Evolutionary conservation across 371 early-diverging fungal genomes (phyloP).

Genomic region (Coemansia sp.): DNA sequence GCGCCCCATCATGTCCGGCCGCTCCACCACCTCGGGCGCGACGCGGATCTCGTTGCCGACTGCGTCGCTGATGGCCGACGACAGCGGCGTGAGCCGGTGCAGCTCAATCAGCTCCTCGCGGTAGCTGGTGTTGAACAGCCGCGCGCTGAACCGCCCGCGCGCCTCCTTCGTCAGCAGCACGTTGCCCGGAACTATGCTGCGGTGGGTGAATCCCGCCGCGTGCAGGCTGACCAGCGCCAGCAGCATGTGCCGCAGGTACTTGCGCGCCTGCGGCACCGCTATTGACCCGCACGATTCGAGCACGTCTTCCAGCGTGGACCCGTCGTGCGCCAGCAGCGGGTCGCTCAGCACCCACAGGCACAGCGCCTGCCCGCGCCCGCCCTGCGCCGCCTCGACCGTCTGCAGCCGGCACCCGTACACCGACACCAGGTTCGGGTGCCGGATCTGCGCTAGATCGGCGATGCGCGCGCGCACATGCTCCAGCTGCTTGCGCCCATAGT

Average conservation of each 20-base stretch:
- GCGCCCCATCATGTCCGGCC: slow-evolving; percentile 60
- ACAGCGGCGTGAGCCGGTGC: slow-evolving; percentile 48
- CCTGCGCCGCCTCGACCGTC: slow-evolving; percentile 13
- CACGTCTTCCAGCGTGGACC: slow-evolving; percentile 41
- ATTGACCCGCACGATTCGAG: slow-evolving; percentile 47
- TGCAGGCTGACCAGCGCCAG: slow-evolving; percentile 46
- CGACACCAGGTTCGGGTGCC: slow-evolving; percentile 40
- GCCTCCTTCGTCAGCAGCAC: slow-evolving; percentile 54
- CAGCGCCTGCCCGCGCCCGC: slow-evolving; percentile 19
- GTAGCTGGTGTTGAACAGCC: slow-evolving; percentile 53
- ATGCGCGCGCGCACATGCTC: slow-evolving; percentile 26
- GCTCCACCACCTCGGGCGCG: slow-evolving; percentile 61
- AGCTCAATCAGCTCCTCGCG: slow-evolving; percentile 53
- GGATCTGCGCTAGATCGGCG: slow-evolving; percentile 35
- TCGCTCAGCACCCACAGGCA: slow-evolving; percentile 49
- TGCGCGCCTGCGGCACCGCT: slow-evolving; percentile 31
- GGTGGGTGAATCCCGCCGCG: slow-evolving; percentile 47
- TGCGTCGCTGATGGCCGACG: slow-evolving; percentile 17
- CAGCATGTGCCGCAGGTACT: slow-evolving; percentile 45
- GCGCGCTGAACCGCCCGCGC: slow-evolving; percentile 27
- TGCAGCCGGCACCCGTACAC: slow-evolving; percentile 38
- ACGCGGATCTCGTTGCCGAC: slow-evolving; percentile 52
- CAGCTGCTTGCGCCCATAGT: slow-evolving; percentile 38
- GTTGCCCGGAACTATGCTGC: slow-evolving; percentile 52
- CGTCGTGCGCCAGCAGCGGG: slow-evolving; percentile 35